Base-by-base conservation (phyloP, 768 basidiomycete genomes). In the Rhizopogon roseolus region DNA sequence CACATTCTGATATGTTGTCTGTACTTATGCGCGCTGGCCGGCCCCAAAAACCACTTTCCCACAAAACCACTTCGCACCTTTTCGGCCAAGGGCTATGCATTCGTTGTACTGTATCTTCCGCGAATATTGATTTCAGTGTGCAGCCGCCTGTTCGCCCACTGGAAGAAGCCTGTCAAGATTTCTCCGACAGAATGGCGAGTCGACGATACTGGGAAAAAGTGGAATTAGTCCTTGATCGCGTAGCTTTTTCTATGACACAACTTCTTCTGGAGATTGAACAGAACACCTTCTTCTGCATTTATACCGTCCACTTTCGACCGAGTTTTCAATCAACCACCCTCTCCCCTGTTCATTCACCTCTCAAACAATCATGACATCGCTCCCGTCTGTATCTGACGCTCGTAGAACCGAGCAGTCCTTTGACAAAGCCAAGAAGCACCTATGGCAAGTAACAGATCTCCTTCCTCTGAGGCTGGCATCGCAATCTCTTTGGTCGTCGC, bases 181-280 rank as follows among this genome's bases (percentile, higher is more conserved):
- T 22, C 68, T 69, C 69, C 69, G 69, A 71, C 57, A 58, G 42
- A 64, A 62, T 67, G 69, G 54, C 58, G 57, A 63, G 68, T 71
- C 67, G 66, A 57, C 69, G 66, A 57, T 66, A 61, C 63, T 58
- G 60, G 64, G 69, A 57, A 69, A 71, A 63, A 64, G 60, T 69
- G 62, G 64, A 64, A 67, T 69, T 69, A 66, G 69, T 61, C 59
- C 61, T 57, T 71, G 68, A 71, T 69, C 68, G 61, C 68, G 68
- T 71, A 45, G 34, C 66, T 39, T 71, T 69, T 71, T 71, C 69
- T 71, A 69, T 66, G 66, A 62, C 64, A 69, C 62, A 71, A 71
- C 68, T 64, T 67, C 66, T 57, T 68, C 68, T 66, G 65, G 32
- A 36, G 53, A 48, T 17, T 48, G 60, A 52, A 62, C 41, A 65